A percentile compares a stretch with the other conserved stretches of the same genome.
Evolutionary conservation across 2,329 filamentous ascomycete species (phyloP).

Genomic region (Microascus cirrosus): DNA sequence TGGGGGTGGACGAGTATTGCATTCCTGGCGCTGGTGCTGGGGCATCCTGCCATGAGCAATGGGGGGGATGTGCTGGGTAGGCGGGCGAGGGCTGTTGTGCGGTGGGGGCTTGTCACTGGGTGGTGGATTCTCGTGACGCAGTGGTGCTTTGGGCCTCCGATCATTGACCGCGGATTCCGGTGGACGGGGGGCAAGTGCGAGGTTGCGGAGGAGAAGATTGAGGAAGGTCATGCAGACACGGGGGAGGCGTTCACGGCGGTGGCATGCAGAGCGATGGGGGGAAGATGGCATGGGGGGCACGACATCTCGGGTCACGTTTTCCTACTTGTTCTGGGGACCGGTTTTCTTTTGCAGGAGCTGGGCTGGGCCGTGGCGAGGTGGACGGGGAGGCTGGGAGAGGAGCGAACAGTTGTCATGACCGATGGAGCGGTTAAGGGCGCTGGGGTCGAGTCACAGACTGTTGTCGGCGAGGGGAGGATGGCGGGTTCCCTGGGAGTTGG

Average conservation of each 20-base stretch:
- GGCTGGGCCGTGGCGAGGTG: constrained; percentile 42
- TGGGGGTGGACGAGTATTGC: constrained; percentile 84
- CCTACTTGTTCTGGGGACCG: constrained; percentile 73
- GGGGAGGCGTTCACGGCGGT: constrained; percentile 53
- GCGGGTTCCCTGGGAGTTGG: constrained; percentile 28
- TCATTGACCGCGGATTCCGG: constrained; percentile 85
- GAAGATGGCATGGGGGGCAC: constrained; percentile 83
- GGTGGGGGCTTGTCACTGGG: constrained; percentile 62
- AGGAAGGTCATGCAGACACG: constrained; percentile 36
- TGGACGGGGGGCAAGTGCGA: constrained; percentile 81
- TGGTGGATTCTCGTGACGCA: constrained; percentile 86
- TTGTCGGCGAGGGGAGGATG: constrained; percentile 15
- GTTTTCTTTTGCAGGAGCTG: constrained; percentile 73
- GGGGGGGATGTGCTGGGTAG: constrained; percentile 11
- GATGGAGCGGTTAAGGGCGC: constrained; percentile 57
- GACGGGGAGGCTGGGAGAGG: constrained; percentile 36
- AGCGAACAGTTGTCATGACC: constrained; percentile 51
- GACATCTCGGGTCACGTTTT: constrained; percentile 96
- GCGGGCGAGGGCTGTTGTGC: constrained; percentile 43
- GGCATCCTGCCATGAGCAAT: constrained; percentile 46
- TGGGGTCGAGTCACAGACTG: constrained; percentile 28
- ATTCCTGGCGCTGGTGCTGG: constrained; percentile 58
- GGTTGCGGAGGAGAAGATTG: constrained; percentile 37
- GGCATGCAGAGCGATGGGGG: constrained; percentile 74
- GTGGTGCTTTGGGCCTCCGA: constrained; percentile 87